phyloP scores from a whole-genome alignment of 306 rosid genomes.

The Fragaria nilgerrensis region DNA sequence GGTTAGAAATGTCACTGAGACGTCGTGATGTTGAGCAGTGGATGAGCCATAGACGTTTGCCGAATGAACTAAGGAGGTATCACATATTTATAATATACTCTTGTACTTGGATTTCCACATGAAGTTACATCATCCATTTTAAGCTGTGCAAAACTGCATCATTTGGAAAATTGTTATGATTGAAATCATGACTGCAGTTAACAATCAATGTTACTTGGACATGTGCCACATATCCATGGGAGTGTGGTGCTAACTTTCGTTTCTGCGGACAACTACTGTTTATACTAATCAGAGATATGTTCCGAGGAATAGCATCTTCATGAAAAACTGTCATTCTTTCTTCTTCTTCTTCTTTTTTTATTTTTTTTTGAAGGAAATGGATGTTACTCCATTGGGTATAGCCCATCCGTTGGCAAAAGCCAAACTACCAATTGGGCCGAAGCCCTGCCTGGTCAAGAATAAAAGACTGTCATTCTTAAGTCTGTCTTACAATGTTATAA shows the following conservation, averaged over 20 bases:
- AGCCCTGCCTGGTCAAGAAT: too few species aligned
- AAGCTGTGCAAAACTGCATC: background rate
- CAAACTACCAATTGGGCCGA: too few species aligned
- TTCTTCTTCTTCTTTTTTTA: too few species aligned
- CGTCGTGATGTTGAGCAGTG: conserved; percentile 86
- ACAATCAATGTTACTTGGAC: background rate
- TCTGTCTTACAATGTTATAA: background rate
- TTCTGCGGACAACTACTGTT: background rate
- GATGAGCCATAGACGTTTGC: conserved; percentile 88
- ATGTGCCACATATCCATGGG: background rate
- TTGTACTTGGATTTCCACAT: background rate
- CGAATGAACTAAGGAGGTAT: conserved; percentile 56
- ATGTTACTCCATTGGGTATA: too few species aligned
- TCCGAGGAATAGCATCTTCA: background rate
- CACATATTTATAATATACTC: background rate
- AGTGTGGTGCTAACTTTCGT: background rate
- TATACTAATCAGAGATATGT: background rate
- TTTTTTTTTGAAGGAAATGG: too few species aligned
- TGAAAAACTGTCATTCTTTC: background rate
- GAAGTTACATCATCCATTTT: background rate
- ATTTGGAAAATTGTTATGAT: background rate
- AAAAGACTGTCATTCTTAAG: background rate
- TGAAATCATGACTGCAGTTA: background rate
- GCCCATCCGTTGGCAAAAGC: too few species aligned
- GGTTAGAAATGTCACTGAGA: conserved; percentile 73